Evolutionary conservation across 164 flowering plant species (phyloP), one percentile per base, ranked within the genome.

Genomic region (Stephania yunnanensis): DNA sequence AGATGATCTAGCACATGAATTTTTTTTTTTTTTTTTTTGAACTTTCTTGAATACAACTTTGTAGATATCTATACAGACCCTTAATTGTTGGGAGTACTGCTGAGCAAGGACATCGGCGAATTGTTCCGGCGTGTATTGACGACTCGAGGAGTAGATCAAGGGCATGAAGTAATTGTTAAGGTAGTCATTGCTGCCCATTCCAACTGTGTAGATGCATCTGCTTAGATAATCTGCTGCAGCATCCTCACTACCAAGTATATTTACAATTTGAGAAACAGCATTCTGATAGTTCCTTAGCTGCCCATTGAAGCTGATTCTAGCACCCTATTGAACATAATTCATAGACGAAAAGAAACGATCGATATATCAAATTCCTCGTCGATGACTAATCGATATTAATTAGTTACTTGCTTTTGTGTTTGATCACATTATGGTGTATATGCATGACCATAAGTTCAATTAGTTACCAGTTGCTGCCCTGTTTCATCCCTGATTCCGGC

Each of bases 151-250:
- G 82, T 95, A 95, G 65, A 52, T 73, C 1, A 15, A 36, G 10
- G 91, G 91, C 90, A 87, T 83, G 83, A 88, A 85, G 79, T 88
- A 89, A 79, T 87, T 87, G 77, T 81, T 83, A 17, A 89, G 86
- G 77, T 88, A 89, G 71, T 89, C 91, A 66, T 89, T 89, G 73
- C 85, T 88, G 17, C 90, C 90, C 78, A 84, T 75, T 46, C 81
- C 75, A 6, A 73, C 75, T 55, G 75, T 7, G 42, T 42, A 73
- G 2, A 73, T 73, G 36, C 75, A 73, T 68, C 53, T 69, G 78
- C 82, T 72, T 3, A 87, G 81, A 69, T 85, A 72, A 58, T 82
- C 12, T 3, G 81, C 81, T 29, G 87, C 82, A 0, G 79, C 1
- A 13, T 78, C 75, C 69, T 84, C 83, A 29, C 84, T 83, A 17